Evolutionary conservation across 1,284 basidiomycete species (phyloP).

Genomic region (Naganishia sp.): DNA sequence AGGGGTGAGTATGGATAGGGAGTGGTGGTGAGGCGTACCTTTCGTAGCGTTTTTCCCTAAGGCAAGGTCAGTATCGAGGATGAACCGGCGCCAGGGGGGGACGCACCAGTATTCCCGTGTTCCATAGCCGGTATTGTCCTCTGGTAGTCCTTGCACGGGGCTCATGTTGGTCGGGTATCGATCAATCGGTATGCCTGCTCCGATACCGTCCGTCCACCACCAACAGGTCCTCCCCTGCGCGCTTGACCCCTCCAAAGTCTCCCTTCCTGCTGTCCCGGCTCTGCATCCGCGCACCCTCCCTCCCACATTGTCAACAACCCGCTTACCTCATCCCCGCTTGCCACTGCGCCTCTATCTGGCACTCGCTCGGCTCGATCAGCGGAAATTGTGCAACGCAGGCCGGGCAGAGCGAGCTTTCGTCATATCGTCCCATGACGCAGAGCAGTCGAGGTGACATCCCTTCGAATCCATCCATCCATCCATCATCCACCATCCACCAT

Average conservation of each 20-base stretch:
- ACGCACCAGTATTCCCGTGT: conserved; percentile 72
- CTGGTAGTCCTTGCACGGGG: conserved; percentile 55
- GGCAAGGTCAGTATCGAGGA: background rate
- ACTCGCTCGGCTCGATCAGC: too few species aligned
- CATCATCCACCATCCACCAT: conserved; percentile 8
- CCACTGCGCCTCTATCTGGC: conserved; percentile 20
- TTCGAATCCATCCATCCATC: background rate
- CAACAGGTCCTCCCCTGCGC: too few species aligned
- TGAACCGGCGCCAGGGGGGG: background rate
- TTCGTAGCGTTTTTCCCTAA: conserved; percentile 68
- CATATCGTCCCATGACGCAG: background rate
- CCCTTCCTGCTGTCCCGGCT: too few species aligned
- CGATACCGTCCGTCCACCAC: too few species aligned
- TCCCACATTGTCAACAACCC: conserved; percentile 10
- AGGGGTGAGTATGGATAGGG: background rate
- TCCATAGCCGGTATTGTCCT: conserved; percentile 72
- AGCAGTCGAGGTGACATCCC: too few species aligned
- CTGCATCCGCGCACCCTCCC: too few species aligned
- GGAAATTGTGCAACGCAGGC: conserved; percentile 11
- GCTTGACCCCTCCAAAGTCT: too few species aligned
- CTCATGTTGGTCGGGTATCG: too few species aligned
- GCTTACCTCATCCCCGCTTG: conserved; percentile 16
- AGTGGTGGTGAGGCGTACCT: conserved; percentile 56
- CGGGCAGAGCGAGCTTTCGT: conserved; percentile 24
- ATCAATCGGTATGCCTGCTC: too few species aligned